Conservation (phyloP, 106 monocot genomes). For the Ottelia alismoides region DNA sequence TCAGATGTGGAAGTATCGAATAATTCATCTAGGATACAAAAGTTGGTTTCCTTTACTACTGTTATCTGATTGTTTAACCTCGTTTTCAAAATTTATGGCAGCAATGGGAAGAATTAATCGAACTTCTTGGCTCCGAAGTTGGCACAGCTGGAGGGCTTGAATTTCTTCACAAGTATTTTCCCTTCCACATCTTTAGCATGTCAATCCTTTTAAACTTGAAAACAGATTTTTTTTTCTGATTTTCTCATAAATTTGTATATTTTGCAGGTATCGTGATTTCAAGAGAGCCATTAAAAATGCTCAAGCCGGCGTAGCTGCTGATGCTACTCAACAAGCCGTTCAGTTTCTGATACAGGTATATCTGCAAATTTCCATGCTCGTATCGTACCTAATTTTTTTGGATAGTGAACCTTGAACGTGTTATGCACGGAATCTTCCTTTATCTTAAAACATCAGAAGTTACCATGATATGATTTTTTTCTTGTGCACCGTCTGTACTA, state of each 20-base stretch:
- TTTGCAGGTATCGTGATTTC: conserved; percentile 85
- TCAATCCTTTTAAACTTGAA: neutral
- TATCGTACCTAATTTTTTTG: too few species aligned
- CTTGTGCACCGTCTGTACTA: too few species aligned
- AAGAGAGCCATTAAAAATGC: conserved; percentile 61
- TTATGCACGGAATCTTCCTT: too few species aligned
- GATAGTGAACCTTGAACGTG: too few species aligned
- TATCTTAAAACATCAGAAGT: neutral
- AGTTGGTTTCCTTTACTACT: neutral
- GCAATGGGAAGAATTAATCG: conserved; percentile 99
- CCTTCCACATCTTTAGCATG: neutral
- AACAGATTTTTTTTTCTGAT: neutral
- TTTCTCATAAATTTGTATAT: neutral
- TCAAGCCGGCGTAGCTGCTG: conserved; percentile 23
- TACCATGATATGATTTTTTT: neutral
- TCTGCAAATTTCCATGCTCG: too few species aligned
- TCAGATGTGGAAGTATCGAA: neutral
- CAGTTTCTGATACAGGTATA: conserved; percentile 82
- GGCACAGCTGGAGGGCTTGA: conserved; percentile 80
- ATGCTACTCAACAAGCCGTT: conserved; percentile 40
- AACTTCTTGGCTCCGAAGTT: conserved; percentile 74
- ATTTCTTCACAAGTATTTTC: conserved; percentile 81
- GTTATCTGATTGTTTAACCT: neutral
- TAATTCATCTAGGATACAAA: neutral
- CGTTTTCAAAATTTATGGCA: conserved; percentile 19